Evolutionary conservation across 768 basidiomycete genomes (phyloP), one percentile per base, ranked within the genome.

Genomic region (Cystofilobasidium ferigula): DNA sequence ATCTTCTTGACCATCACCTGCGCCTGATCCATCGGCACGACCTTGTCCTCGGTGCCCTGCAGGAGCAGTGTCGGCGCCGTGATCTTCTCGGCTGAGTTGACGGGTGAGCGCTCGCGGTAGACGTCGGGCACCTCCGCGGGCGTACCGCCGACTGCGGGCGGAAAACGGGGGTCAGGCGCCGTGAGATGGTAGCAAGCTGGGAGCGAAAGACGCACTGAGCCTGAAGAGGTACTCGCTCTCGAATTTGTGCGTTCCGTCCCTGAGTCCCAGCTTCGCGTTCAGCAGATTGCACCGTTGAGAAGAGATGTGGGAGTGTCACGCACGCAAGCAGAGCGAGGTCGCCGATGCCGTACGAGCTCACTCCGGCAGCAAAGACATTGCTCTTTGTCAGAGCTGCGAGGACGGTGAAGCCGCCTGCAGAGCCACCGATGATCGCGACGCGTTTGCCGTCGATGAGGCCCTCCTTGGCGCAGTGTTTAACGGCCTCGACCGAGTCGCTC

Each of bases 331-430:
- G 78, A 14, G 73, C 73, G 36, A 89, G 74, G 71, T 88, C 84
- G 0, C 84, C 84, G 54, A 90, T 78, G 0, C 89, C 88, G 70
- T 80, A 91, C n/a, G 76, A 77, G 0, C 83, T 84, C 2, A 83
- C 80, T 0, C 82, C 86, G 0, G 83, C 86, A 0, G 85, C 81
- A 69, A 85, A 87, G 28, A 80, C 79, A 13, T 73, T 77, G 16
- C 75, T 73, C 35, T 75, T 71, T 61, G 78, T 78, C 13, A 84
- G 74, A 13, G 79, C 70, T 0, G 77, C 78, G 38, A 91, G 81
- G 7, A 80, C 79, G 2, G 86, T 87, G 73, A 80, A 88, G 0
- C 88, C 88, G 2, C 88, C 87, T 0, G 87, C 81, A 16, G 86
- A 87, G 0, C 82, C 79, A 0, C 88, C 89, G 3, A 85, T 83